Base-by-base conservation (phyloP, 257 asterid genomes). In the Fraxinus americana region DNA sequence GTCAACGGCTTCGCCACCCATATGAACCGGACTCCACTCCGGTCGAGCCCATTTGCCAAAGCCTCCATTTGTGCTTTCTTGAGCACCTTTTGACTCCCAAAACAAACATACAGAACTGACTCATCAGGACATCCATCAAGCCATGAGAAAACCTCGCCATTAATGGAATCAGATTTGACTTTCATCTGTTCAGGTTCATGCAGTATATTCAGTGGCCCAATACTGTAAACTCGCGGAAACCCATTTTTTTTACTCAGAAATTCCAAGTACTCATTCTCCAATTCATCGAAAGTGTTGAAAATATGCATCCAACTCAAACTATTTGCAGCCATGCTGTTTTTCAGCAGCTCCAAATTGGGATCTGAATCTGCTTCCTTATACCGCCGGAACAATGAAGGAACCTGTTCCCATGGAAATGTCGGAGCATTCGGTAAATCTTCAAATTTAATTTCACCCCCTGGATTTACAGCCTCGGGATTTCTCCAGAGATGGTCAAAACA, bases 21-120 rank as follows among this genome's bases (percentile, higher is more conserved):
- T 59, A 92, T 50, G 68, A 90, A 92, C 9, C 79, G 92, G 30
- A 87, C 90, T 0, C 85, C 88, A 19, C 98, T 94, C 45, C 27
- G 71, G 36, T 89, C 91, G 38, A 94, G 94, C 81, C 88, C 97
- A 39, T n/a, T 78, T 8, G 89, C 86, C 77, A 92, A 57, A 0
- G 97, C 92, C 59, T 89, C 93, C 70, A 87, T 81, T 77, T 94
- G 96, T 61, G 87, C 89, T 52, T 83, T 82, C 54, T 77, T 86
- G 10, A 94, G 75, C 29, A 85, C 2, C 81, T 85, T 89, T 29
- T 92, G 98, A 39, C 97, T 90, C 61, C 97, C 97, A 81, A 92
- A 94, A 48, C 92, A 89, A 34, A 84, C 95, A 38, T 90, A 90
- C 75, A 94, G 69, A 73, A 93, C 97, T 2, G 92, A 89, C 34